Base-by-base conservation (phyloP, 495 filamentous ascomycete genomes). In the Penicillium alfredii region DNA sequence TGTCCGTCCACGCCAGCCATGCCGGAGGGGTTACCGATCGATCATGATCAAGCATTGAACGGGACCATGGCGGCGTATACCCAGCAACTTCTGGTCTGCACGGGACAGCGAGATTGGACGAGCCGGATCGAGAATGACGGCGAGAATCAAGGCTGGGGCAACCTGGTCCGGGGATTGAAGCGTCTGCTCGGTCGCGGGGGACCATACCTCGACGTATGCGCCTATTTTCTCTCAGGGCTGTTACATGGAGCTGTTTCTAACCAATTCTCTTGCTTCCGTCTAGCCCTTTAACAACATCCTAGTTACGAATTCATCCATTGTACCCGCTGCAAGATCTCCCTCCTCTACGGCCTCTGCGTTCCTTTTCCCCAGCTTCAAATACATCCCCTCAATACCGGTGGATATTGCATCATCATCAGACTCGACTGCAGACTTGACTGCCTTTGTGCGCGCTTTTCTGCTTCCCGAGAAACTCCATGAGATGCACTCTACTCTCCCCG, bases 211-310 rank as follows among this genome's bases (percentile, higher is more conserved):
- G 82, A 94, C 71, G 83, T 89, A 58, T 56, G 76, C 76, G 34
- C 40, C 49, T 23, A 28, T 23, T 10, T 38, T 36, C 16, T 38
- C 7, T 28, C 19, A 7, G 22, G 15, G 11, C 19, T 10, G 8
- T 15, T 30, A 30, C 11, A 19, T 22, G 19, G 8, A 11, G 15
- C 22, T 34, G 7, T 48, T 22, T 30, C 29, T 35, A 6, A 23
- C 20, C 3, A 24, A 21, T 30, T 12, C 10, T n/a, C n/a, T n/a
- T n/a, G n/a, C n/a, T n/a, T n/a, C n/a, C n/a, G n/a, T n/a, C 8
- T 46, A 94, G 87, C 88, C 88, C 17, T 84, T 79, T 55, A 82
- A 86, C 51, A 85, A 88, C 51, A 60, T 89, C 28, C 71, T 86
- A 11, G 59, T 88, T 26, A 74, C 80, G n/a, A 84, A 83, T 55